Evolutionary conservation across 495 filamentous ascomycete species (phyloP).

Genomic region (Xeromyces bisporus): DNA sequence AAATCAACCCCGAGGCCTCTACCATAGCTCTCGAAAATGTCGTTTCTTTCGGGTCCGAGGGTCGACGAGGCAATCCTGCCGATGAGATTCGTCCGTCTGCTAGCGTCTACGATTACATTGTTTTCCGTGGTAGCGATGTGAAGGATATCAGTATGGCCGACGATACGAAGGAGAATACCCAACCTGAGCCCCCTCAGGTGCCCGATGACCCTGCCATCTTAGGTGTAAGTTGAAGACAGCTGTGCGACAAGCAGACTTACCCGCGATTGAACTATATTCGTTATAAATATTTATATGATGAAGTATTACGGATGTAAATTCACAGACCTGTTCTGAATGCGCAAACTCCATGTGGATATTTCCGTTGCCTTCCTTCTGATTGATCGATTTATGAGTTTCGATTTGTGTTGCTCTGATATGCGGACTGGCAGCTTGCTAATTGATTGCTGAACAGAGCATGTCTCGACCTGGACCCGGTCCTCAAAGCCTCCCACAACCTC

Average conservation of each 20-base stretch:
- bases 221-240: constrained; percentile 52
- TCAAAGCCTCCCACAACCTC: constrained; percentile 24
- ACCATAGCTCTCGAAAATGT: constrained; percentile 96
- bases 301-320: constrained; percentile 68
- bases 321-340: constrained; percentile 44
- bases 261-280: too few species aligned
- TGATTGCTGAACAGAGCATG: constrained; percentile 19
- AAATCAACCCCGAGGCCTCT: constrained; percentile 92
- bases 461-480: constrained; percentile 23
- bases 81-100: constrained; percentile 70
- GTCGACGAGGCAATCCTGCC: constrained; percentile 54
- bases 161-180: constrained; percentile 55
- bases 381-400: constrained; percentile 11
- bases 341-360: constrained; percentile 88
- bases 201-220: constrained; percentile 95
- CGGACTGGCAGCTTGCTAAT: constrained; percentile 9
- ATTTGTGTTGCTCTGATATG: neutral
- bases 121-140: constrained; percentile 96
- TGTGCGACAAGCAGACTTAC: neutral
- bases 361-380: constrained; percentile 99
- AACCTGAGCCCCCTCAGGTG: constrained; percentile 47
- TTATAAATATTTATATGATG: constrained; percentile 66
- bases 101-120: constrained; percentile 93
- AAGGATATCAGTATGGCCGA: constrained; percentile 92
- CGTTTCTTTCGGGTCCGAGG: constrained; percentile 82